Evolutionary conservation across 1,284 basidiomycete species (phyloP), one percentile per base, ranked within the genome.

Genomic region (Moesziomyces sp.): DNA sequence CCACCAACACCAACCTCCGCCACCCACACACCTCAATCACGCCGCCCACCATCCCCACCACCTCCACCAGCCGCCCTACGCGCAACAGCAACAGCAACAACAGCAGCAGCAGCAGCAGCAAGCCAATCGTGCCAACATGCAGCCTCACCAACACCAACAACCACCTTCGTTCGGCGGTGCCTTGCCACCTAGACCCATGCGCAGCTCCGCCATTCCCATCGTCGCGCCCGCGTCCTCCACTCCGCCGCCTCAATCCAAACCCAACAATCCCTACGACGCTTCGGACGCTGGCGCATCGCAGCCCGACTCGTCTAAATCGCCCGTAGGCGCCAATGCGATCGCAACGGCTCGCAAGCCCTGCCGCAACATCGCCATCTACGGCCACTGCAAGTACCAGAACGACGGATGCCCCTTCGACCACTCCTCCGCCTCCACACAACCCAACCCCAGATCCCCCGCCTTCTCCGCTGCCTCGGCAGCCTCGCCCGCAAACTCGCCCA

Each of bases 121-220:
- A 40, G 28, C 3, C 28, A 28, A 28, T 28, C 28, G 28, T 1
- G 28, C 28, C 28, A 28, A 28, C 28, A 28, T 28, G 28, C 28
- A 28, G 28, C 28, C 28, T 7, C 60, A 55, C 44, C 57, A 52
- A 38, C 52, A 57, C 21, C 66, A 69, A 10, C 28, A 43, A 11
- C 51, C 59, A 24, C 40, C 69, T 21, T 52, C 63, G 1, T 67
- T 72, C 59, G 67, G 54, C 26, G 64, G 70, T 5, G 70, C 70
- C 2, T 24, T 73, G 19, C 70, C 70, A 42, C 50, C 64, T 4
- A 43, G 60, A 7, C 70, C 70, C 9, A 64, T 54, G n/a, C 70
- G 70, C 47, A 73, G 69, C 56, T 64, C 74, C 13, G 74, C 74
- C 26, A 76, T 76, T 24, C 74, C 74, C 43, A 76, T 76, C 56